A percentile compares a stretch with the other conserved stretches of the same genome.
Conservation (phyloP, 2,329 filamentous ascomycete genomes). For the Fusarium protoensiforme region DNA sequence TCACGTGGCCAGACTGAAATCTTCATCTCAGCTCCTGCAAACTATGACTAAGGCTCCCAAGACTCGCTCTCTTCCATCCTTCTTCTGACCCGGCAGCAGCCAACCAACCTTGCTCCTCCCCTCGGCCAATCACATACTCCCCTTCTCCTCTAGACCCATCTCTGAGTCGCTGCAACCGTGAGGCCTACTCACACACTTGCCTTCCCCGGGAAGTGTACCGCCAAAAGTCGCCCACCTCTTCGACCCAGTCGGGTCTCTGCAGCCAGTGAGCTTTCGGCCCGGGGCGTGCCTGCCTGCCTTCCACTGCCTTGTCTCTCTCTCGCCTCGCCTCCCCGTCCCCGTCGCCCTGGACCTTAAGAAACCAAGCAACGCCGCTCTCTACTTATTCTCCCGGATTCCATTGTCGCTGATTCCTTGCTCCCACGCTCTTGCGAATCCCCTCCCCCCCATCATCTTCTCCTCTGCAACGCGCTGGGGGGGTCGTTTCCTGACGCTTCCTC, state of each 20-base stretch:
- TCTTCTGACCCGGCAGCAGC: slow-evolving; percentile 5
- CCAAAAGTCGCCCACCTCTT: slow-evolving; percentile 30
- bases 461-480: slow-evolving; percentile 51
- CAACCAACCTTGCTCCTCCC: background rate
- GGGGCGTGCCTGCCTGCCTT: slow-evolving; percentile 24
- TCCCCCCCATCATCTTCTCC: slow-evolving; percentile 46
- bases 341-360: slow-evolving; percentile 37
- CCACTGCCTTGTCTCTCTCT: slow-evolving; percentile 28
- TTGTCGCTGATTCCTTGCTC: slow-evolving; percentile 33
- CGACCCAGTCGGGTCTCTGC: background rate
- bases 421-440: slow-evolving; percentile 26
- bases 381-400: slow-evolving; percentile 40
- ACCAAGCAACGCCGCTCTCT: slow-evolving; percentile 34
- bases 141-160: slow-evolving; percentile 10
- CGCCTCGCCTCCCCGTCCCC: slow-evolving; percentile 28
- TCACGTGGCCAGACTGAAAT: background rate
- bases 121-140: slow-evolving; percentile 24
- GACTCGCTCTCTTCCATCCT: slow-evolving; percentile 27
- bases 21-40: background rate
- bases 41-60: slow-evolving; percentile 28
- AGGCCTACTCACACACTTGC: slow-evolving; percentile 29
- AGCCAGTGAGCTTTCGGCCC: slow-evolving; percentile 25
- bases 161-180: slow-evolving; percentile 25
- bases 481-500: slow-evolving; percentile 30
- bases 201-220: slow-evolving; percentile 33